Base-by-base conservation (phyloP, 2,329 filamentous ascomycete genomes). In the Sarocladiaceae sp. region DNA sequence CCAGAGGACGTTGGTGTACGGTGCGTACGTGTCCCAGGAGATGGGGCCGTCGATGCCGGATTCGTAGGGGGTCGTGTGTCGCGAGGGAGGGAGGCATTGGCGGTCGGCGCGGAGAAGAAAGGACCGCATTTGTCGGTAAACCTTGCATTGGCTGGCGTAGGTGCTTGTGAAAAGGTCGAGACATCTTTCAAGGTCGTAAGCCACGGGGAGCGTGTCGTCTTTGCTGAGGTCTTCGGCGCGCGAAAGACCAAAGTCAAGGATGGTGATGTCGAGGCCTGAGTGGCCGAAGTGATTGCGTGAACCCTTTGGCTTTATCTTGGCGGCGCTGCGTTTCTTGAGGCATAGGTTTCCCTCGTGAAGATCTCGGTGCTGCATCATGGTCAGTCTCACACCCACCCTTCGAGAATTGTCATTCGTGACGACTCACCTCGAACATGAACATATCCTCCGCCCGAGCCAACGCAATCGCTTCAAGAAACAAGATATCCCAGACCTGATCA, bases 1-100 rank as follows among this genome's bases (percentile, higher is more conserved):
- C 80, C 80, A 83, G 15, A 83, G 62, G 2, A 82, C 76, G 49
- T 83, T 83, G 4, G 76, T 81, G 57, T 82, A 83, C 1, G 80
- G 77, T 21, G 68, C 68, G 50, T 75, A 72, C 1, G 61, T 66
- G 4, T 65, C 58, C 80, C 80, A 83, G 2, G 67, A 70, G 10
- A 80, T 64, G 3, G 71, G 58, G 1, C 70, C 73, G 45, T 71
- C 63, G 27, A 70, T 54, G 1, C 68, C 69, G 13, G 56, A 50
- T 23, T 68, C 65, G 51, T 78, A 76, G 0, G 74, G 67, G 3
- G 56, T 66, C 39, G 60, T 59, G 57, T 78, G 73, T 3, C 61
- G 59, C 42, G 66, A 58, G 0, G 74, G 68, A 2, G 71, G 69
- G 3, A 78, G 62, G 48, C 69, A 74, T 3, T 64, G 61, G 12